Conservation (phyloP, 306 rosid species). For the Citrullus mucosospermus region DNA sequence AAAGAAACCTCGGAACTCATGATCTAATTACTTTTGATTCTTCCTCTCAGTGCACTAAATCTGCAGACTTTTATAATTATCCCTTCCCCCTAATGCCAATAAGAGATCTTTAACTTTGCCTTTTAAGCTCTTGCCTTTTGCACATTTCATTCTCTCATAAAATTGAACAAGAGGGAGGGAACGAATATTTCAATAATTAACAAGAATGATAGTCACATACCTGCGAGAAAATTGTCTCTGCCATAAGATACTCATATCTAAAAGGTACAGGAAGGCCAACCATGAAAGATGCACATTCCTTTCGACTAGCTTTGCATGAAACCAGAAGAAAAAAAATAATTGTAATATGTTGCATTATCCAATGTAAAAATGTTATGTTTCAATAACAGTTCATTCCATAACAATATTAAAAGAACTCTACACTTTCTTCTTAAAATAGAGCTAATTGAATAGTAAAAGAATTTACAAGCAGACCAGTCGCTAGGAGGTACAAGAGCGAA, state of each 20-base stretch:
- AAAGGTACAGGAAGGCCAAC: slow-evolving; percentile 91
- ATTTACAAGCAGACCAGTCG: background rate
- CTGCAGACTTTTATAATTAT: background rate
- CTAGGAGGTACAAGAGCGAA: background rate
- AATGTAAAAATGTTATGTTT: background rate
- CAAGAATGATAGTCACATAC: slow-evolving; percentile 20
- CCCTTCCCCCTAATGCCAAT: background rate
- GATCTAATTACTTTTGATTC: background rate
- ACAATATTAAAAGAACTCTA: background rate
- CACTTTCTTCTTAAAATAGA: background rate
- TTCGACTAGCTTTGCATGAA: slow-evolving; percentile 98
- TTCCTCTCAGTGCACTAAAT: background rate
- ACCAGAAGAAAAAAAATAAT: slow-evolving; percentile 13
- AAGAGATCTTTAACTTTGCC: background rate
- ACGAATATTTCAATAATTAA: background rate
- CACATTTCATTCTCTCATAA: background rate
- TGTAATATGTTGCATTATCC: background rate
- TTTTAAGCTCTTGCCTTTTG: background rate
- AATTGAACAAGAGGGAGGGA: background rate
- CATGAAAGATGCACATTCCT: slow-evolving; percentile 96
- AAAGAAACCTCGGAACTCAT: background rate
- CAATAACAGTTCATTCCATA: background rate
- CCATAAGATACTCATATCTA: slow-evolving; percentile 96
- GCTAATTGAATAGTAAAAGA: background rate
- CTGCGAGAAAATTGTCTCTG: slow-evolving; percentile 99